These are phyloP conservation scores for Eucalyptus pauciflora DNA, from an alignment of 345 rosid genomes.

Conservation along the genomic window DNA sequence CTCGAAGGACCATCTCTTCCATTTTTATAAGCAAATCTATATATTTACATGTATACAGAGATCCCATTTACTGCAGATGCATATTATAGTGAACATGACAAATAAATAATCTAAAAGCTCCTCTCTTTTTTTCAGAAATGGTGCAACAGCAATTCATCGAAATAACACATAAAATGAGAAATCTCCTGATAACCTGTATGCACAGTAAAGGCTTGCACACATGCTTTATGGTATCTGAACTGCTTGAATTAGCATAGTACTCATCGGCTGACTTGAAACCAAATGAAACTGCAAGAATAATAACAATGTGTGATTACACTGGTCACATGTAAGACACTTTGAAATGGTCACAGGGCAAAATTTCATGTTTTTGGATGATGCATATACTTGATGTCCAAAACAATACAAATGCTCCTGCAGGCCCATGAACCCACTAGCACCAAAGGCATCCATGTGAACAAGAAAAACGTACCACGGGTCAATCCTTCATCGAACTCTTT, in stretches of 20 bases:
- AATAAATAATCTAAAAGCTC: background rate
- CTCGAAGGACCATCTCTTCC: background rate
- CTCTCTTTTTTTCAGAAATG: background rate
- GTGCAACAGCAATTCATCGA: background rate
- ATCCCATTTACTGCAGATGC: background rate
- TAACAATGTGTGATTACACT: background rate
- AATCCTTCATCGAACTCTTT: conserved; percentile 82
- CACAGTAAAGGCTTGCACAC: conserved; percentile 68
- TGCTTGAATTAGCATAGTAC: conserved; percentile 74
- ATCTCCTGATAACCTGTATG: conserved; percentile 49
- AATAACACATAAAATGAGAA: background rate
- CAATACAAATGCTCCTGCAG: background rate
- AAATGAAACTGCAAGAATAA: conserved; percentile 55
- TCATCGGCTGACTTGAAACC: conserved; percentile 93
- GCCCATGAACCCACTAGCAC: background rate
- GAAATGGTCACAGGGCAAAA: background rate
- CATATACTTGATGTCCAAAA: background rate
- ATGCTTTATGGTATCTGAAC: conserved; percentile 60
- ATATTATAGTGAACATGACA: background rate
- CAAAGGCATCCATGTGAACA: background rate
- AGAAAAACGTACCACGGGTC: conserved; percentile 47
- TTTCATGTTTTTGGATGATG: background rate
- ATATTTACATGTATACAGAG: background rate
- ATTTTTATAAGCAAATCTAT: background rate
- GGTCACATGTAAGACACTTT: background rate